These are phyloP conservation scores for Stentor coeruleus DNA, from an alignment of 73 alveolate genomes.

Conservation along the genomic window DNA sequence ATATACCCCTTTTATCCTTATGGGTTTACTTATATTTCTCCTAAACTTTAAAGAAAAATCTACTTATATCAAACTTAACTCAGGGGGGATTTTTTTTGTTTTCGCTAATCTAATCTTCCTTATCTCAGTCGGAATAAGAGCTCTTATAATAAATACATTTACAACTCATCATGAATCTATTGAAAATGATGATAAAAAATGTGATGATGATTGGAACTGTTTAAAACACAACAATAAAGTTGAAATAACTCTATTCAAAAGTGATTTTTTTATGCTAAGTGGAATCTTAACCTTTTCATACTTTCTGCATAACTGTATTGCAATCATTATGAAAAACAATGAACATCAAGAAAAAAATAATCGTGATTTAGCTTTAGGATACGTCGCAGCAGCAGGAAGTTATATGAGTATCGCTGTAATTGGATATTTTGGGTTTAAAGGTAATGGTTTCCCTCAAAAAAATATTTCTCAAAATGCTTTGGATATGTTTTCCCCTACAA, in stretches of 20 bases:
- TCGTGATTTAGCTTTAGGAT: conserved; percentile 75
- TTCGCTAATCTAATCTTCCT: conserved; percentile 42
- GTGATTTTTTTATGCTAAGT: conserved; percentile 48
- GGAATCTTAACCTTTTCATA: conserved; percentile 68
- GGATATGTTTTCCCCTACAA: conserved; percentile 36
- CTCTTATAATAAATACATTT: conserved; percentile 46
- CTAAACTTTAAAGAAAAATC: conserved; percentile 49
- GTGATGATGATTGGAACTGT: conserved; percentile 27
- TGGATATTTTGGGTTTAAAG: conserved; percentile 80
- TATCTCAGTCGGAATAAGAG: conserved; percentile 43
- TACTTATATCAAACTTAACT: conserved; percentile 55
- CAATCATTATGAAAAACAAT: conserved; percentile 72
- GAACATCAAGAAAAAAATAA: conserved; percentile 64
- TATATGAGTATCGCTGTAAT: conserved; percentile 58
- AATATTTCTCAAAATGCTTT: conserved; percentile 39
- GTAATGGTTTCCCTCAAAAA: conserved; percentile 31
- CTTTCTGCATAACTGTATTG: conserved; percentile 66
- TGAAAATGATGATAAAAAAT: neutral
- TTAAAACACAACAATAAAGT: conserved; percentile 39
- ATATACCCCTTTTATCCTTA: conserved; percentile 37
- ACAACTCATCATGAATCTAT: conserved; percentile 32
- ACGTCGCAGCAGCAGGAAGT: conserved; percentile 54
- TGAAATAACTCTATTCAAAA: conserved; percentile 51
- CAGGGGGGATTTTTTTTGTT: conserved; percentile 68
- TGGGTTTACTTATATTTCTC: conserved; percentile 27